Conservation (phyloP, 371 early-diverging fungal genomes). For the Parasitella parasitica region DNA sequence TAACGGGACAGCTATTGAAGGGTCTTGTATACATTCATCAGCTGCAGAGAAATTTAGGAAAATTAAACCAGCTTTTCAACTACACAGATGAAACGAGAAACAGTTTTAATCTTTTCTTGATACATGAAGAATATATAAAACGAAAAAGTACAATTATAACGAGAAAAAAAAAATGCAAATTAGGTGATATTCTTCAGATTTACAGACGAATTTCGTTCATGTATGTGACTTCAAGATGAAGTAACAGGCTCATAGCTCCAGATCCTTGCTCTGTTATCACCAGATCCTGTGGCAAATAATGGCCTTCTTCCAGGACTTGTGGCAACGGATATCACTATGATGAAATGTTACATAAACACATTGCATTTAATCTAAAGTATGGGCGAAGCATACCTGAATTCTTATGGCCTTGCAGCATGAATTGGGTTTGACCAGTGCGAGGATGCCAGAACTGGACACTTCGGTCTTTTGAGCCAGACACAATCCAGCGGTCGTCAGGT, state of each 20-base stretch:
- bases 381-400: conserved; percentile 93
- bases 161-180: neutral
- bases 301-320: conserved; percentile 70
- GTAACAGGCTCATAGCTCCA: conserved; percentile 68
- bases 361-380: no score
- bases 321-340: conserved; percentile 86
- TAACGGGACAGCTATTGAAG: no score
- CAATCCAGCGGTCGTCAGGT: conserved; percentile 89
- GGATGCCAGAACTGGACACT: conserved; percentile 96
- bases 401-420: conserved; percentile 96
- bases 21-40: no score
- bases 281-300: conserved; percentile 92
- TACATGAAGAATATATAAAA: neutral
- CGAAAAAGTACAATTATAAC: neutral
- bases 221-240: conserved; percentile 4
- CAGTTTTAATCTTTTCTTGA: neutral
- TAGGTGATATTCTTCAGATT: neutral
- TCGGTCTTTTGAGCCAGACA: conserved; percentile 94
- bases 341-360: neutral
- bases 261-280: conserved; percentile 86
- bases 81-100: neutral
- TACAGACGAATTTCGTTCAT: no score
- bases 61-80: neutral
- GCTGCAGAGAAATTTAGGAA: neutral
- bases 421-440: conserved; percentile 69